Evolutionary conservation across 305 asterid species (phyloP), one percentile per base, ranked within the genome.

Genomic region (Fraxinus platypoda): DNA sequence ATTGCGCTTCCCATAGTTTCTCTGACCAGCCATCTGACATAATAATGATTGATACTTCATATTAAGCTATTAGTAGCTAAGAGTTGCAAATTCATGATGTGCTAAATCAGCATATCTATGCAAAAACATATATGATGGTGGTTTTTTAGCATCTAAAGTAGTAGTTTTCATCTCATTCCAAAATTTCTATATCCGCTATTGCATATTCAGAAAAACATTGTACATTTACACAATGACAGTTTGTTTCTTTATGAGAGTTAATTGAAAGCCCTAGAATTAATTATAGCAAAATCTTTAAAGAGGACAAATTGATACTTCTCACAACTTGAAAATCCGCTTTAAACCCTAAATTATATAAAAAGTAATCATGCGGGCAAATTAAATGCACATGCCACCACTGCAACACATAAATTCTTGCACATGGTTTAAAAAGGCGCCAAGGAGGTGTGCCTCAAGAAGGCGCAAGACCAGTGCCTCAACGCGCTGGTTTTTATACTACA

Each of bases 1-100:
- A 81, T 96, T 82, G 54, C 98, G 92, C 83, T 94, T 94, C 17
- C 98, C 98, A 80, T 91, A 87, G 86, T 82, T 91, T 86, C 97
- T 89, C 81, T 90, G 96, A 57, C 98, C 97, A 83, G 97, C 91
- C 98, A 94, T 94, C 90, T 90, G 86, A 81, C 72, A 82, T 41
- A 79, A 80, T 37, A 64, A 81, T 8, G n/a, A 62, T 62, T 23
- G 17, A 23, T 9, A 9, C 8, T 64, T 12, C 73, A 64, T 25
- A 64, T 64, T 25, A 11, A 64, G 8, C 73, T 64, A 25, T 15
- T 23, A 8, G 34, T 26, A 25, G 73, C 73, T 25, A 9, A 64
- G 28, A 25, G 34, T 25, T 4, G 17, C 7, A 64, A 64, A 64
- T 23, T 26, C 73, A 64, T 26, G 11, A 25, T 64, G 34, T 64